Evolutionary conservation across 495 filamentous ascomycete species (phyloP).

Genomic region (Rhypophila decipiens): DNA sequence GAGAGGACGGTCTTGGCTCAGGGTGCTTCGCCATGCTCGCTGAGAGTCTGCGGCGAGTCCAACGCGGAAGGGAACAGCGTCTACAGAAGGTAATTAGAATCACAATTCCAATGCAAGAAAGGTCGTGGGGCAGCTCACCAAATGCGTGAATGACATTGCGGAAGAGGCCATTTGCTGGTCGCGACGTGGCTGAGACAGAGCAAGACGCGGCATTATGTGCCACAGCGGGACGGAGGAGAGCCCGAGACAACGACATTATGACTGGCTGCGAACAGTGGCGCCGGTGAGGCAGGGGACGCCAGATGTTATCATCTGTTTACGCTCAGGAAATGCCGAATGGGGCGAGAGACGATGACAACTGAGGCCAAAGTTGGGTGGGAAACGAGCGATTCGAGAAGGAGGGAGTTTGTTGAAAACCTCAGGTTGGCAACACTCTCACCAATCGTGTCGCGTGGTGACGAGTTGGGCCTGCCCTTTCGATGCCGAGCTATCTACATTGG

Average conservation of each 20-base stretch:
- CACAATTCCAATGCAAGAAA: too few relatives aligned
- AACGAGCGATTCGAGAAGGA: background rate
- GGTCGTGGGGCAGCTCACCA: slow-evolving; percentile 21
- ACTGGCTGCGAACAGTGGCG: slow-evolving; percentile 11
- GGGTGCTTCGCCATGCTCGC: slow-evolving; percentile 26
- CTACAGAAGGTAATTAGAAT: slow-evolving; percentile 8
- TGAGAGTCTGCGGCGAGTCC: slow-evolving; percentile 18
- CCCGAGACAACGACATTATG: slow-evolving; percentile 21
- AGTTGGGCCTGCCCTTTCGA: background rate
- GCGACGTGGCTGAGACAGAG: slow-evolving; percentile 2
- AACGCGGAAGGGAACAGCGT: slow-evolving; percentile 6
- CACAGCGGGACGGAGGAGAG: slow-evolving; percentile 19
- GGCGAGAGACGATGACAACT: too few relatives aligned
- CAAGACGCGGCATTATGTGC: slow-evolving; percentile 16
- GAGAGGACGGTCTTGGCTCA: slow-evolving; percentile 6
- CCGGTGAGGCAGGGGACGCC: slow-evolving; percentile 15
- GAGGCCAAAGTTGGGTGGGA: background rate
- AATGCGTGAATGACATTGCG: slow-evolving; percentile 9
- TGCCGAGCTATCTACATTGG: background rate
- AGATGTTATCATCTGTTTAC: slow-evolving; percentile 18
- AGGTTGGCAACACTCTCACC: too few relatives aligned
- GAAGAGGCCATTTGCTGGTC: too few relatives aligned
- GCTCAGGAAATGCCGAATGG: slow-evolving; percentile 1
- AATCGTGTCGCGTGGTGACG: too few relatives aligned
- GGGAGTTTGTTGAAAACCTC: background rate